Base-by-base conservation (phyloP, 1,284 basidiomycete species). In the Pseudozyma flocculosa region DNA sequence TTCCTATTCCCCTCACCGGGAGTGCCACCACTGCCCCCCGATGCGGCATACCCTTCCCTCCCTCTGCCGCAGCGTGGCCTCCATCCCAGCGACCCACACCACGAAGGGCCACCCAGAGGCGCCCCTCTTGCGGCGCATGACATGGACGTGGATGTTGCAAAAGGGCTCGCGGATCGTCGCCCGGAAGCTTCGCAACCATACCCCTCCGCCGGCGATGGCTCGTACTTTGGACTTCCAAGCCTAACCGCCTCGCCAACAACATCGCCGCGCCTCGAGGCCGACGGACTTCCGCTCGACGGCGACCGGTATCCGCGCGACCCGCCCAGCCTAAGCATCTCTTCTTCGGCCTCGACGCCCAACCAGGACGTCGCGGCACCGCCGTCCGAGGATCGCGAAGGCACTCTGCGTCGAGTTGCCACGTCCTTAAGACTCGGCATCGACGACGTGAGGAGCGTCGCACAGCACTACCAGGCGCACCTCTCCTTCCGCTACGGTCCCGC, bases 241-340 rank as follows among this genome's bases (percentile, higher is more conserved):
- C 18, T 62, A 8, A 54, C 48, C 21, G 45, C 51, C 13, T 62
- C 60, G 15, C 60, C 60, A 8, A 54, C 48, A 18, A 42, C 51
- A 13, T 62, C 60, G 15, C 60, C 60, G 7, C 45, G 40, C 1
- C 40, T 56, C 4, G 43, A 48, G 0, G 34, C 44, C 9, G 24
- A 30, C 10, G 8, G 26, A 14, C 4, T 43, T 41, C 46, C 44
- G 11, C 22, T 43, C 4, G 42, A 48, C 15, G 18, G 34, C 5
- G 44, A 50, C 5, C 11, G 37, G 8, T 29, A 43, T 32, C 39
- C 48, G 2, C 42, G 60, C 7, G 26, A 29, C 11, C 5, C 26
- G 26, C 26, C 26, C 5, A 29, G 26, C n/a, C 53, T 47, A 24
- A 62, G 54, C 43, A 13, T 62, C 8, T 42, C 51, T 5, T 48